These are phyloP conservation scores for Artemisia annua DNA, from an alignment of 129 eudicot genomes.

Conservation along the genomic window DNA sequence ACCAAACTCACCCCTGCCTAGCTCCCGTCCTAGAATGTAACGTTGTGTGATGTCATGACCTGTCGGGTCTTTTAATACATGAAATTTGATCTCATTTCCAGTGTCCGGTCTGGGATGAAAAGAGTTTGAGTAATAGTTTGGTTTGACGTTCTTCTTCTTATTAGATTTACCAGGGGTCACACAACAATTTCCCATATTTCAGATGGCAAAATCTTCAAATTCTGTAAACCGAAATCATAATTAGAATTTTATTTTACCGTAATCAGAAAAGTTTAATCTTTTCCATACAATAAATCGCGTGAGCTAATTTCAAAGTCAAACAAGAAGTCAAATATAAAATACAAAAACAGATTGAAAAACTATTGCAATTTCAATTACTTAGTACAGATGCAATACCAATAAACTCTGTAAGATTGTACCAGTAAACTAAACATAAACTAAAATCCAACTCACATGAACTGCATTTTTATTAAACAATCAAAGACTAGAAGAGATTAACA, in stretches of 20 bases:
- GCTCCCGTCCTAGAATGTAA: conserved; percentile 67
- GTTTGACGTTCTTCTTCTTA: conserved; percentile 46
- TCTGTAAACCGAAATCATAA: conserved; percentile 12
- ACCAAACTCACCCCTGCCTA: conserved; percentile 87
- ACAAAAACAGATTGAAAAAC: no score
- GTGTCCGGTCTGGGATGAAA: conserved; percentile 42
- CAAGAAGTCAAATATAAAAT: background rate
- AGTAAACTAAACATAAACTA: no score
- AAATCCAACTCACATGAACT: no score
- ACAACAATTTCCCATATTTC: conserved; percentile 79
- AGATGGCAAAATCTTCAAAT: conserved; percentile 22
- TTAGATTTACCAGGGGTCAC: conserved; percentile 42
- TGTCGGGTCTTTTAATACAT: conserved; percentile 58
- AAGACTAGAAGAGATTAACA: no score
- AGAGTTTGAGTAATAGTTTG: conserved; percentile 52
- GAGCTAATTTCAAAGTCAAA: no score
- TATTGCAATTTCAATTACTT: no score
- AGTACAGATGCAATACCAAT: no score
- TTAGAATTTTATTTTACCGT: no score
- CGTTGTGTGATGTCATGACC: conserved; percentile 49
- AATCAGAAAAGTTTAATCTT: no score
- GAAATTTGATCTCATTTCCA: conserved; percentile 37
- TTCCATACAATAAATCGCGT: no score
- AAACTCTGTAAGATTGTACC: no score
- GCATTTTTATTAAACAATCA: no score